Evolutionary conservation across 306 rosid species (phyloP).

Genomic region (Hylodesmum podocarpum): DNA sequence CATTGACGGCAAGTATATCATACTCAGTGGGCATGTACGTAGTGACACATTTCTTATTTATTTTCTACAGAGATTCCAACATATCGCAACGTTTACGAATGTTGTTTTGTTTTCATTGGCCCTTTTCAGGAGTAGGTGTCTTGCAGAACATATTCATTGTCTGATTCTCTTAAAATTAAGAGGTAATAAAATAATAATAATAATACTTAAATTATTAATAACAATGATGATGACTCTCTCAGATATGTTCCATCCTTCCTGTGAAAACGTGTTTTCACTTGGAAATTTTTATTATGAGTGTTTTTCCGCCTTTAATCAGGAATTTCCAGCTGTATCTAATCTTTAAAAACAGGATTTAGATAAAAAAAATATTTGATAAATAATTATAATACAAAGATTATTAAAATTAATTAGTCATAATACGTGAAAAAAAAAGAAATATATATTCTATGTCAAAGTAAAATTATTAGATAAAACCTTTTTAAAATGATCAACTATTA

Average conservation of each 20-base stretch:
- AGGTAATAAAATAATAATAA: neutral
- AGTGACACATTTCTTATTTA: neutral
- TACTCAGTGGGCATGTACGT: neutral
- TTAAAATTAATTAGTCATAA: too few species aligned
- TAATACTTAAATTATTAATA: neutral
- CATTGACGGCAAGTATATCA: neutral
- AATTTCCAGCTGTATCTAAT: neutral
- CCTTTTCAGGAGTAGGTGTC: neutral
- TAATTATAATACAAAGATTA: too few species aligned
- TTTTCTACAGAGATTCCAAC: conserved; percentile 12
- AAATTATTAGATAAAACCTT: neutral
- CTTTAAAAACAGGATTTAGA: neutral
- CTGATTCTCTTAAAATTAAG: neutral
- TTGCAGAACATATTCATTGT: neutral
- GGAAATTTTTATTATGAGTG: neutral
- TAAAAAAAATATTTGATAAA: too few species aligned
- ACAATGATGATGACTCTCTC: neutral
- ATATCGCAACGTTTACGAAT: neutral
- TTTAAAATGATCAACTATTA: neutral
- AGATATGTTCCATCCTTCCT: neutral
- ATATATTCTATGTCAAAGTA: too few species aligned
- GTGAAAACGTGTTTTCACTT: neutral
- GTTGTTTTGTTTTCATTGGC: neutral
- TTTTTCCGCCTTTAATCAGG: neutral
- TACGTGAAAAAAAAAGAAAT: too few species aligned